A percentile compares a stretch with the other conserved stretches of the same genome.
Evolutionary conservation across 139 green algal species (phyloP).

Genomic region (Tetraselmis striata): DNA sequence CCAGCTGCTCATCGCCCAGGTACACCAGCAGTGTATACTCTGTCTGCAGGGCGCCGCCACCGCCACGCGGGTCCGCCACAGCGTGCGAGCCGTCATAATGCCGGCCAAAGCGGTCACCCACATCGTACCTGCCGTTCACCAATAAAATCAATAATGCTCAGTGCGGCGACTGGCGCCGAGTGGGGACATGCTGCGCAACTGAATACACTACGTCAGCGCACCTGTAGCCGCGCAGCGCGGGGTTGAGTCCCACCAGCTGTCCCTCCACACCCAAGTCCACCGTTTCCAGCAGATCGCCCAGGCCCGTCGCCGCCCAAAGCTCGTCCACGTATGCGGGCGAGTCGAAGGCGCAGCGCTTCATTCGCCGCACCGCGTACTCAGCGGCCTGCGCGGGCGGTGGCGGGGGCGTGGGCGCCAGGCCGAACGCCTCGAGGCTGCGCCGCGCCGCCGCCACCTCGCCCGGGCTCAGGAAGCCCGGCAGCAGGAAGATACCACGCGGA

Average conservation of each 20-base stretch:
- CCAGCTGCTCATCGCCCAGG: conserved; percentile 21
- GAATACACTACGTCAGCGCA: conserved; percentile 6
- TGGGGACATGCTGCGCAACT: too few relatives aligned
- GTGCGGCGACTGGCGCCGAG: too few relatives aligned
- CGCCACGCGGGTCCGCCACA: background rate
- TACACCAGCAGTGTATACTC: conserved; percentile 65
- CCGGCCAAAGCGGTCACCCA: conserved; percentile 47
- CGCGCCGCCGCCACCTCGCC: background rate
- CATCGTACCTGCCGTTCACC: conserved; percentile 35
- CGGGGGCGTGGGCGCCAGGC: background rate
- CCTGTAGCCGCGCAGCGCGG: conserved; percentile 60
- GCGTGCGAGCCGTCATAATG: conserved; percentile 55
- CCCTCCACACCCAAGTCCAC: conserved; percentile 11
- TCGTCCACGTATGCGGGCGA: background rate
- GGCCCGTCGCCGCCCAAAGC: background rate
- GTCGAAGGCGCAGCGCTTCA: background rate
- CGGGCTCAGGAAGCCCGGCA: background rate
- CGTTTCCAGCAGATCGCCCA: background rate
- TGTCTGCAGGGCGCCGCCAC: conserved; percentile 15
- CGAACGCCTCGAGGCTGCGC: background rate
- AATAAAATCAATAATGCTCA: background rate
- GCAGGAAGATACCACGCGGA: background rate
- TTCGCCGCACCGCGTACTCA: background rate
- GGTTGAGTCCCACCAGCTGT: conserved; percentile 38
- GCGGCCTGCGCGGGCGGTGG: background rate